These are phyloP conservation scores for Gynochthodes officinalis DNA, from an alignment of 257 asterid species.

Conservation along the genomic window DNA sequence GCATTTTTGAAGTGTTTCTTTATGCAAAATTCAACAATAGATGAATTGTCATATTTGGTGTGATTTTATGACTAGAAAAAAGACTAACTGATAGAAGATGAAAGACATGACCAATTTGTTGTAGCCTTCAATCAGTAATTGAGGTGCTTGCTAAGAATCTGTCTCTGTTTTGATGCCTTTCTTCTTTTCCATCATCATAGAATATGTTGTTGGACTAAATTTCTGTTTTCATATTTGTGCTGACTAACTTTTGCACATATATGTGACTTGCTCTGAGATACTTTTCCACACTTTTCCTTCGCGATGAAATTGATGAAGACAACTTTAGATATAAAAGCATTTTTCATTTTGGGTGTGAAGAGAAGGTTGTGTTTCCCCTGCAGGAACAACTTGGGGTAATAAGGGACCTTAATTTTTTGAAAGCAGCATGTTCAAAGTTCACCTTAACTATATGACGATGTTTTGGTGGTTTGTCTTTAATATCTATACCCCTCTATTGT, in stretches of 20 bases:
- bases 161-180: not conserved
- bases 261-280: not conserved
- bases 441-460: not conserved
- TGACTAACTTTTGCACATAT: not conserved
- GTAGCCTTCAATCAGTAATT: not conserved
- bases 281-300: not conserved
- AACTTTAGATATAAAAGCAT: not conserved
- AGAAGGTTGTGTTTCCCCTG: too few relatives aligned
- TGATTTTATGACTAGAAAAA: not conserved
- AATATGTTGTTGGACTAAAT: not conserved
- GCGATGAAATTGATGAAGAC: not conserved
- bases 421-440: not conserved
- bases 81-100: not conserved
- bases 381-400: too few relatives aligned
- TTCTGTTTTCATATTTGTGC: not conserved
- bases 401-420: too few relatives aligned
- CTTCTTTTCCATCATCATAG: not conserved
- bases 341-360: too few relatives aligned
- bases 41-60: not conserved
- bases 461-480: not conserved
- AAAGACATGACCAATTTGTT: not conserved
- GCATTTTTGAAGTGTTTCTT: not conserved
- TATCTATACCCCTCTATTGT: not conserved
- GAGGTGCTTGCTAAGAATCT: not conserved
- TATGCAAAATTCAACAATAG: too few relatives aligned